phyloP scores from a whole-genome alignment of 225 moss, liverwort and hornwort genomes.

The Anthoceros angustus region DNA sequence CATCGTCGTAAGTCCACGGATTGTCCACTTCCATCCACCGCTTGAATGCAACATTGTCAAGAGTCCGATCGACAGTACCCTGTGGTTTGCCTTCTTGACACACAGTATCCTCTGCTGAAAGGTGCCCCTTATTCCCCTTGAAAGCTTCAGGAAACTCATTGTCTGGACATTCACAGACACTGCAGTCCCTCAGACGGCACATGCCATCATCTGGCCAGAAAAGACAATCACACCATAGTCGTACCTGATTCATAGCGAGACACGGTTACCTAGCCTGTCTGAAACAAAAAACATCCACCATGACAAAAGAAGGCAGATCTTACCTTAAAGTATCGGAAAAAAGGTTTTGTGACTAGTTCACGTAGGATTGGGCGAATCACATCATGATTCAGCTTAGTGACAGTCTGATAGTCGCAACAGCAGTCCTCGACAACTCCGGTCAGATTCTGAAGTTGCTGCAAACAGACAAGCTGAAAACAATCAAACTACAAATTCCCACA shows the following conservation, averaged over 20 bases:
- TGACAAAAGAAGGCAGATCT: neutral
- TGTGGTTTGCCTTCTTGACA: constrained; percentile 74
- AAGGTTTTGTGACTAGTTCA: constrained; percentile 54
- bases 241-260: constrained; percentile 16
- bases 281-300: neutral
- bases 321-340: constrained; percentile 75
- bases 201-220: constrained; percentile 97
- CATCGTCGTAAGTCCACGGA: constrained; percentile 83
- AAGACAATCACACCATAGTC: constrained; percentile 88
- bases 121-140: constrained; percentile 14
- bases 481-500: too few relatives aligned
- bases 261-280: neutral
- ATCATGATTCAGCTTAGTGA: constrained; percentile 58
- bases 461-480: too few relatives aligned
- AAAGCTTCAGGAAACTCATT: constrained; percentile 62
- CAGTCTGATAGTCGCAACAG: constrained; percentile 81
- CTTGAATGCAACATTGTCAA: constrained; percentile 54
- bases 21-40: constrained; percentile 87
- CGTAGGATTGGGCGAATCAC: constrained; percentile 42
- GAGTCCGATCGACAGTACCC: constrained; percentile 67
- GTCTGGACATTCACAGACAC: constrained; percentile 95
- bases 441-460: constrained; percentile 31
- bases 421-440: constrained; percentile 89
- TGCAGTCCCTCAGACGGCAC: constrained; percentile 89
- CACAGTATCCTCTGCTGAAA: constrained; percentile 43